Conservation (phyloP, 129 eudicot genomes). For the Pseudognaphalium luteoalbum region DNA sequence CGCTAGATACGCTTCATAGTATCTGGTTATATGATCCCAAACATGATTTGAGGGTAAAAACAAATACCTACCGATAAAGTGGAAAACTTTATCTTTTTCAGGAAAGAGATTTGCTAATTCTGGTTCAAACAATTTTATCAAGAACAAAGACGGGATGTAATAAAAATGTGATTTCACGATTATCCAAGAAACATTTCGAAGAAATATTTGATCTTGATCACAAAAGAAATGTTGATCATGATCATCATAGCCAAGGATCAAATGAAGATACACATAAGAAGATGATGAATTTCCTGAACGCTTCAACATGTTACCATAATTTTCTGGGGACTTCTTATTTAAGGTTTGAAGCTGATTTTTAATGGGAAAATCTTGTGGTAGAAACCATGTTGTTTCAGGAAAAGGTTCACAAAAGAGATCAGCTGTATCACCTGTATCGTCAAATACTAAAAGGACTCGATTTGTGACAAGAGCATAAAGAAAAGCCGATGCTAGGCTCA, state of each 20-base stretch:
- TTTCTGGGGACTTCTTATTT: not conserved
- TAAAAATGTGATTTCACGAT: not conserved
- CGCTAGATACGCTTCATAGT: not conserved
- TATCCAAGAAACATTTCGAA: not conserved
- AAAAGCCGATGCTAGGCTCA: conserved; percentile 4
- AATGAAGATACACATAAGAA: conserved; percentile 1
- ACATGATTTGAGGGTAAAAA: not conserved
- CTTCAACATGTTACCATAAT: not conserved
- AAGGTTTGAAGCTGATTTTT: not conserved
- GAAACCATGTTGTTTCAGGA: conserved; percentile 6
- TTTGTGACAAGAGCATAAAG: conserved; percentile 4
- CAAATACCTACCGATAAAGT: not conserved
- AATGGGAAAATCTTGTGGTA: not conserved
- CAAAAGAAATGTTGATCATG: not conserved
- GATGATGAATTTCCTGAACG: not conserved
- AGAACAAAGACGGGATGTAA: conserved; percentile 5
- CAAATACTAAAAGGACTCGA: not conserved
- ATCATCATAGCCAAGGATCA: not conserved
- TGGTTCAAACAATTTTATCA: not conserved
- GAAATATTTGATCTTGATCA: conserved; percentile 3
- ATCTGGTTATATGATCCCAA: conserved; percentile 14
- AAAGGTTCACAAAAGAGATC: conserved; percentile 13
- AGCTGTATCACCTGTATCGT: not conserved
- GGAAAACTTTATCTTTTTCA: not conserved
- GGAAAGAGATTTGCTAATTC: not conserved